phyloP scores from a whole-genome alignment of 352 stramenopile genomes.

The Thalassiosira mediterranea region DNA sequence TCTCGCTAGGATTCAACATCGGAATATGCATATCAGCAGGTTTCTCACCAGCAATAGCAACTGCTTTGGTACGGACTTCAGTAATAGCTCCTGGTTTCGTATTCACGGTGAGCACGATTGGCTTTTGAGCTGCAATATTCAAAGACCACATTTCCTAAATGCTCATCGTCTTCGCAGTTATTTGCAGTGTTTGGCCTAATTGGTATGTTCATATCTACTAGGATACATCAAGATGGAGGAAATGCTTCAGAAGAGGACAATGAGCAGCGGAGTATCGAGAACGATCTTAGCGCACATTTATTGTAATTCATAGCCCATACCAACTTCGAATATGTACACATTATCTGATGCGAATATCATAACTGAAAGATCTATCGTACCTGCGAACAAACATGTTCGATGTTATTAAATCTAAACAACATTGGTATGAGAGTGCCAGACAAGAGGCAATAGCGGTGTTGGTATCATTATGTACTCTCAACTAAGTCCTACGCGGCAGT shows the following conservation, averaged over 20 bases:
- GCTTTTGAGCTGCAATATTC: neutral
- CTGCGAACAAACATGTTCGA: too few relatives aligned
- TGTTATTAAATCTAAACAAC: too few relatives aligned
- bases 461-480: too few relatives aligned
- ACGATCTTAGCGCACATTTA: neutral
- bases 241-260: neutral
- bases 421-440: too few relatives aligned
- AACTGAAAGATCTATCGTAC: too few relatives aligned
- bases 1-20: conserved; percentile 62
- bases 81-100: conserved; percentile 25
- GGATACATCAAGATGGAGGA: conserved; percentile 12
- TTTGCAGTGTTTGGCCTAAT: conserved; percentile 16
- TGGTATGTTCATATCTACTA: conserved; percentile 17
- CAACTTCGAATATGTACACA: too few relatives aligned
- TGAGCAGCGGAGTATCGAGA: neutral
- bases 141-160: neutral
- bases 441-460: too few relatives aligned
- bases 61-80: conserved; percentile 40
- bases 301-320: too few relatives aligned
- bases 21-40: conserved; percentile 48
- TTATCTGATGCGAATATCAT: too few relatives aligned
- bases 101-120: conserved; percentile 17
- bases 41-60: conserved; percentile 58
- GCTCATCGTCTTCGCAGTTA: neutral
- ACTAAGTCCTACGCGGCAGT: too few relatives aligned